Evolutionary conservation across 768 basidiomycete species (phyloP), one percentile per base, ranked within the genome.

Genomic region (Pisolithus marmoratus): DNA sequence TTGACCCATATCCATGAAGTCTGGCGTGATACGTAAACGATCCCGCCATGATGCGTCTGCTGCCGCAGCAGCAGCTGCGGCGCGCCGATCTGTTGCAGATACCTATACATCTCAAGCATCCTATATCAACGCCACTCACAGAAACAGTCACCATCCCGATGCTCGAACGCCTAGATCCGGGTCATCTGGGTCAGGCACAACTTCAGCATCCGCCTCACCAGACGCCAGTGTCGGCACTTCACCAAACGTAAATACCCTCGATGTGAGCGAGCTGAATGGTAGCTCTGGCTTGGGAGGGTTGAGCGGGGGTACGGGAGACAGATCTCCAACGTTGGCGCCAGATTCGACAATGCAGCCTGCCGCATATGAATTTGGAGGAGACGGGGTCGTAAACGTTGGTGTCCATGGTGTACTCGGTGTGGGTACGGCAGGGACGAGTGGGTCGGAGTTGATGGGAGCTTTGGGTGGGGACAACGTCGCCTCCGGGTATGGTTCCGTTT

Each of bases 1-100:
- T 2, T 83, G 90, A 23, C 90, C 90, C 2, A 89, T 91, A 54
- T 89, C 87, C 8, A 92, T 93, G 90, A 92, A 92, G 65, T 90
- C 88, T 4, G 90, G 92, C 56, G 83, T 91, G 34, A 90, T 93
- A 58, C 86, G 90, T 54, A 92, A 92, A 63, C 84, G 90, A 38
- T 88, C 90, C 2, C 75, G 90, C 1, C 88, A 90, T 58, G 88
- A 91, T 53, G 84, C 34, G 34, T 34, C 34, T 34, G 34, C 83
- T 5, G 84, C 85, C 8, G 82, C 84, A 4, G 83, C 80, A 60
- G 84, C 84, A 0, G 84, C 83, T 20, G 79, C 81, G 38, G 83
- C 80, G 64, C 81, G 82, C 5, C 83, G 84, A 24, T 71, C 84
- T 5, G 34, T 34, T 34, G 12, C 49, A 50, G 34, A 9, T 31